A percentile compares a stretch with the other conserved stretches of the same genome.
Evolutionary conservation across 768 basidiomycete genomes (phyloP).

Genomic region (Hypholoma fasciculare): DNA sequence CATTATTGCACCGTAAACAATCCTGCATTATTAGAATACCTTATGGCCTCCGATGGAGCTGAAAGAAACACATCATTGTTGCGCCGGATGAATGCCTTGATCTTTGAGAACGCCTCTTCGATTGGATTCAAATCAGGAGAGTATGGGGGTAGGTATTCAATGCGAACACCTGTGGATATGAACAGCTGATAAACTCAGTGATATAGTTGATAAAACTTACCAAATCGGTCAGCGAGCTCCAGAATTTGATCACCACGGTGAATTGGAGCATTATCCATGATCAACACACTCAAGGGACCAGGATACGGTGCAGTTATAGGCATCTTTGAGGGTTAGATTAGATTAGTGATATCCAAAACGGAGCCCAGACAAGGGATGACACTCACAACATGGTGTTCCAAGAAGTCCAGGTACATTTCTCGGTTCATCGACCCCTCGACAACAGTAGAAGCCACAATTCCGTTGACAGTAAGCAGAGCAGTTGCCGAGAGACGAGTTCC

Average conservation of each 20-base stretch:
- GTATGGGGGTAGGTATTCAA: constrained; percentile 36
- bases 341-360: constrained; percentile 24
- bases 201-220: not conserved
- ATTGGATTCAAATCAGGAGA: constrained; percentile 42
- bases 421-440: constrained; percentile 29
- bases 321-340: not conserved
- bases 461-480: constrained; percentile 26
- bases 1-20: too few species aligned
- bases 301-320: constrained; percentile 22
- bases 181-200: not conserved
- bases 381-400: constrained; percentile 24
- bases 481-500: constrained; percentile 11
- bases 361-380: constrained; percentile 21
- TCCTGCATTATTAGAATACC: constrained; percentile 11
- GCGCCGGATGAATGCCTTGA: constrained; percentile 30
- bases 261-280: not conserved
- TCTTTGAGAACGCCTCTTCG: constrained; percentile 37
- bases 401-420: constrained; percentile 20
- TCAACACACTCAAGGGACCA: constrained; percentile 23
- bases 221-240: constrained; percentile 17
- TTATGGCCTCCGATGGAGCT: constrained; percentile 12
- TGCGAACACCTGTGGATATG: constrained; percentile 17
- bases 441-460: constrained; percentile 24
- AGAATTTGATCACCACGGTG: constrained; percentile 18
- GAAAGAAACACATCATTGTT: constrained; percentile 15